These are phyloP conservation scores for Triticum monococcum DNA, from an alignment of 176 grass and related monocot species.

Conservation along the genomic window DNA sequence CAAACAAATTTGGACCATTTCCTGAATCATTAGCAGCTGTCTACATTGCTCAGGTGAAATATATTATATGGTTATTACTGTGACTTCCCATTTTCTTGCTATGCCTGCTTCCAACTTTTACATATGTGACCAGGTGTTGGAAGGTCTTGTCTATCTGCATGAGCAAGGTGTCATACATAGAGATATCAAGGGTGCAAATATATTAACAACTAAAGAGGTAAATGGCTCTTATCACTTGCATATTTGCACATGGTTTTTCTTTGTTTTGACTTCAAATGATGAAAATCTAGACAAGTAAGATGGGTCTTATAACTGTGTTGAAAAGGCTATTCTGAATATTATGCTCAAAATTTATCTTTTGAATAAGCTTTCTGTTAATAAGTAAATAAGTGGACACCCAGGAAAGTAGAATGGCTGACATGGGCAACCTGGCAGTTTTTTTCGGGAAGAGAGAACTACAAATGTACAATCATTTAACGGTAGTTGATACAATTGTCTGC, in stretches of 20 bases:
- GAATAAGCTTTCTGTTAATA: constrained; percentile 21
- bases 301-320: neutral
- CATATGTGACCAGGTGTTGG: constrained; percentile 65
- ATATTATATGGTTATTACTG: constrained; percentile 19
- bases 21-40: constrained; percentile 95
- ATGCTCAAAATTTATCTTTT: neutral
- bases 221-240: constrained; percentile 29
- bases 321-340: constrained; percentile 5
- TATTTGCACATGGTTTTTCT: constrained; percentile 17
- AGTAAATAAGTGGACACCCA: neutral
- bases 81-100: constrained; percentile 7
- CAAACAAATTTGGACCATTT: constrained; percentile 99
- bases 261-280: constrained; percentile 14
- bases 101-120: constrained; percentile 18
- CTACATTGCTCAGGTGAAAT: constrained; percentile 89
- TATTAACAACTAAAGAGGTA: constrained; percentile 96
- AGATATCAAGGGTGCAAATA: constrained; percentile 99
- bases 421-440: constrained; percentile 12
- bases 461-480: neutral
- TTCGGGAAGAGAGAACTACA: constrained; percentile 1
- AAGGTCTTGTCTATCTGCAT: constrained; percentile 97
- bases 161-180: constrained; percentile 99
- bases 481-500: neutral
- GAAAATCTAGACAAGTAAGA: neutral
- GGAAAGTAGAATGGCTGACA: neutral